Base-by-base conservation (phyloP, 768 basidiomycete species). In the Lentinula boryana region DNA sequence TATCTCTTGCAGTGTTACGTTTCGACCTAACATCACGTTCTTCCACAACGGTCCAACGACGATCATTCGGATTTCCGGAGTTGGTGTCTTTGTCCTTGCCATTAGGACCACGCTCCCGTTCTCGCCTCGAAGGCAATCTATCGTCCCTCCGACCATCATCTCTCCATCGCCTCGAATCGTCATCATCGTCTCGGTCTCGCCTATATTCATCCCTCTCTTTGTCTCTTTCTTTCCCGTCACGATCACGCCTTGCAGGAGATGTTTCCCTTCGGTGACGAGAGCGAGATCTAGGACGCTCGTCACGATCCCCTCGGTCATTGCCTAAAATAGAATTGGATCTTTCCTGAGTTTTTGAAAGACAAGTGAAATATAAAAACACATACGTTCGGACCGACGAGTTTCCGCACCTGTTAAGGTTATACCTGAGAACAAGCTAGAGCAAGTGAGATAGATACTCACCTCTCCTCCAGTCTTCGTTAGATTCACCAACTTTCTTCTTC, bases 71-170 rank as follows among this genome's bases (percentile, higher is more conserved):
- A 50, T 74, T 71, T 60, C 85, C 84, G 75, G 77, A 80, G 56
- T 67, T 63, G 43, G 71, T 64, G 32, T 86, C 77, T 16, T 76
- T 71, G 27, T 74, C 72, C 16, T 69, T 68, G 63, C 76, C 75
- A 40, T 82, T 81, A 50, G 79, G 76, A 32, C 75, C 76, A 15
- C 77, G 75, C 56, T 82, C 80, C 52, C 78, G 74, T n/a, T 78
- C 79, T 60, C 88, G 81, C 57, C 88, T 79, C 18, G 84, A 77
- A 44, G 85, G 81, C 59, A 91, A 68, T 36, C 90, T 79, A 67
- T 93, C 90, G 46, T 93, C 90, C 51, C 90, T 81, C 70, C 84
- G 88, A 15, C 90, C 90, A 65, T 92, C 90, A 68, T 93, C 90
- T 66, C 88, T 79, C 90, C 90, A 93, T 62, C 85, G 83, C 56